Evolutionary conservation across 257 asterid genomes (phyloP), one percentile per base, ranked within the genome.

Genomic region (Vinca minor): DNA sequence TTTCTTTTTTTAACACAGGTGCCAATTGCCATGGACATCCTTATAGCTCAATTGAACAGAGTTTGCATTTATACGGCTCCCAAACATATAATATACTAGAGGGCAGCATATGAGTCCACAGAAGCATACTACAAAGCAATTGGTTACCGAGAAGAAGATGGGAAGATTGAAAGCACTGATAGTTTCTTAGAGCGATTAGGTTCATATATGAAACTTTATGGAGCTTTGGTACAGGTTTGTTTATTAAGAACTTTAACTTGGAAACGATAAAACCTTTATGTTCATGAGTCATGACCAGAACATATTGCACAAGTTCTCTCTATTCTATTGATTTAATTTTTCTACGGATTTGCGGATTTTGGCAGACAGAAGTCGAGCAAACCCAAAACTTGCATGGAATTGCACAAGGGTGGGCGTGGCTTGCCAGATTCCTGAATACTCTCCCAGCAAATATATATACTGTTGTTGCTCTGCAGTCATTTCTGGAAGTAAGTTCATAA

Each of bases 201-300:
- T 63, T 76, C 82, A 62, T 87, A 74, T 68, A 84, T 89, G 97
- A 87, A 78, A 74, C 84, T 87, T 25, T 89, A 92, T 38, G 98
- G 95, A 74, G 96, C 97, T 69, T 62, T 92, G 58, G 88, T 92
- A 76, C 98, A 92, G 97, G 98, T 92, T 74, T 59, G 79, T 50
- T 50, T 8, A 76, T 68, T 20, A 20, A 11, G 46, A 36, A 68
- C 59, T 44, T 49, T 42, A 3, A 29, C 50, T 53, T 3, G 60
- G 31, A 29, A 44, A 34, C 0, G 23, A 5, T 6, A 6, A 29
- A 7, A 18, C 25, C 25, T 31, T 42, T 31, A 5, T 68, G 67
- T 36, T 12, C 50, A 25, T 10, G n/a, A n/a, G n/a, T n/a, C n/a
- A n/a, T n/a, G n/a, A n/a, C n/a, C n/a, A n/a, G n/a, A n/a, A 11